Evolutionary conservation across 192 early-diverging fungal genomes (phyloP), one percentile per base, ranked within the genome.

Genomic region (Backusella psychrophila): DNA sequence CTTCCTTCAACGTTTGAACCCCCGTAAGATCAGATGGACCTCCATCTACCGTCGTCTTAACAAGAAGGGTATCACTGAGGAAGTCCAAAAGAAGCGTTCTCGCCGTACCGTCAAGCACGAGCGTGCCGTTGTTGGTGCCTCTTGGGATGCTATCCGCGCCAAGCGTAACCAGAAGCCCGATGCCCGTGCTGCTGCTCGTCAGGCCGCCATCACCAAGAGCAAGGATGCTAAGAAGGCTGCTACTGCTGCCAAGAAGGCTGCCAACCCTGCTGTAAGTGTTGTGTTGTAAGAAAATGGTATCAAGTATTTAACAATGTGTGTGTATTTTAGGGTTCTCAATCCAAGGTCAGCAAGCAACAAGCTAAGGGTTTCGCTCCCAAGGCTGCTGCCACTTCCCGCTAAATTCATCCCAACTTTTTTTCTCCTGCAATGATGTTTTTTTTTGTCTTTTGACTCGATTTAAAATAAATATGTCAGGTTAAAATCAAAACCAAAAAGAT

Each of bases 51-150:
- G 98, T 85, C 96, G 95, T 89, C 90, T 97, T 83, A 94, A 98
- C 92, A 96, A 96, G 91, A 99, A 99, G 95, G 98, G 97, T 86
- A 91, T 96, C 80, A 93, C 92, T 83, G 95, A 96, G 83, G 97
- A 98, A 88, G 90, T 93, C 41, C 82, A 95, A 85, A 98, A 98
- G 94, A 99, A 98, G 95, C 92, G 95, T 84, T 92, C 94, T 66
- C 91, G 93, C 83, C 94, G 95, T 84, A 89, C 92, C 76, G 95
- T 98, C 82, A 98, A 99, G 94, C 91, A 90, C 88, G 92, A 96
- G 87, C 94, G 98, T 89, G 95, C 92, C 71, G 87, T 99, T 79
- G 97, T 96, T 72, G 97, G 97, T 89, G 94, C 94, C 73, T 93
- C 96, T 76, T 91, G 92, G 88, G 97, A 99, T 77, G 91, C 93